Conservation (phyloP, 495 filamentous ascomycete genomes). For the Daldinia loculata region DNA sequence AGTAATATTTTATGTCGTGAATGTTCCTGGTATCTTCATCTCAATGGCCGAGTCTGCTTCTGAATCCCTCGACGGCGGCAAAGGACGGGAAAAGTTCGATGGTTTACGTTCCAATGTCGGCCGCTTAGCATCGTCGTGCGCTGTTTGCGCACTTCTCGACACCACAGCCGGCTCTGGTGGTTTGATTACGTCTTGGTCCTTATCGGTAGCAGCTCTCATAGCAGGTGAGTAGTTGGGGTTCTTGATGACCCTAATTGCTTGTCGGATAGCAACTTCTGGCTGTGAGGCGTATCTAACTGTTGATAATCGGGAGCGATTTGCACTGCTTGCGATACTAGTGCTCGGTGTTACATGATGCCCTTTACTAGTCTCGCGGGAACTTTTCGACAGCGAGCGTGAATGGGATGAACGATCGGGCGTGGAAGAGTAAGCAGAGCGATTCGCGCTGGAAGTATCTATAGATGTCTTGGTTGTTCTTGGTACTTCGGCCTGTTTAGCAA, state of each 20-base stretch:
- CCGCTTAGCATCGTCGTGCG: not conserved
- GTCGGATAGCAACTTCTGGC: constrained; percentile 45
- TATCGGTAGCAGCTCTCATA: not conserved
- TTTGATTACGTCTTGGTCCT: constrained; percentile 2
- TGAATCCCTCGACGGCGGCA: constrained; percentile 18
- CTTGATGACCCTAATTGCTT: constrained; percentile 41
- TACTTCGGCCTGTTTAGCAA: constrained; percentile 18
- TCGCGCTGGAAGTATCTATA: not conserved
- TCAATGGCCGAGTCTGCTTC: constrained; percentile 29
- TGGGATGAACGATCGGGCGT: constrained; percentile 10
- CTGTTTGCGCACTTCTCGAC: not conserved
- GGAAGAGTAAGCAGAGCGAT: constrained; percentile 13
- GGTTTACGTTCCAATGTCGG: constrained; percentile 15
- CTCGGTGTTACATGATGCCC: constrained; percentile 37
- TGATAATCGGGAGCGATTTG: constrained; percentile 39
- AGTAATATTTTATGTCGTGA: not conserved
- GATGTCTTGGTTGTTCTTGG: not conserved
- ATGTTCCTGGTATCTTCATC: constrained; percentile 20
- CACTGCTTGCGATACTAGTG: constrained; percentile 39
- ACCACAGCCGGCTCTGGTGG: constrained; percentile 27
- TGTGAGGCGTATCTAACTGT: constrained; percentile 43
- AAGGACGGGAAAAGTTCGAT: constrained; percentile 37
- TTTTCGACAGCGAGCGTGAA: not conserved
- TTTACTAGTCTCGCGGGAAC: not conserved
- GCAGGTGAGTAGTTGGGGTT: constrained; percentile 37